Base-by-base conservation (phyloP, 2,329 filamentous ascomycete genomes). In the Akanthomyces muscarius region DNA sequence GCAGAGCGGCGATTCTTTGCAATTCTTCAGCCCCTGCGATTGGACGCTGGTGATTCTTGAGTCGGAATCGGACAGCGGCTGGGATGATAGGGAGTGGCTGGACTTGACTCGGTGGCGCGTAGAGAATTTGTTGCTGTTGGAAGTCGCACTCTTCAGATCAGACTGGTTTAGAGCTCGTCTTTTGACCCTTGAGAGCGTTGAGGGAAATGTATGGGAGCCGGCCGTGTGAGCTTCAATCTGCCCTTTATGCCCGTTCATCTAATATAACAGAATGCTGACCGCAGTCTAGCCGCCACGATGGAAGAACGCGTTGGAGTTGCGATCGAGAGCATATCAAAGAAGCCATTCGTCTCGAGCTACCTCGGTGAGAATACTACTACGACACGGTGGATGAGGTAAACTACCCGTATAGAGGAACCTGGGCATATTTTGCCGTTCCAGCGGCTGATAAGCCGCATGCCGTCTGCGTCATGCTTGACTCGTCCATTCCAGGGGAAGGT, bases 381-480 rank as follows among this genome's bases (percentile, higher is more conserved):
- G 41, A 33, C 10, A 36, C 10, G 0, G 1, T 16, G 16, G 5
- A 41, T 7, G 2, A 3, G 1, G 8, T n/a, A 14, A 3, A 36
- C 1, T 11, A 57, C 10, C 18, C 47, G 47, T 51, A 42, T 21
- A 52, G 33, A 11, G 57, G 50, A 7, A 25, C 28, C 2, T 53
- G 36, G 41, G 55, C n/a, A 4, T 57, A 57, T 10, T 48, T 57
- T 25, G 55, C 42, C 11, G 13, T 5, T n/a, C 3, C 42, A 5
- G 18, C 28, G 0, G 42, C 44, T 7, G 55, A 57, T 5, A 36
- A 48, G 18, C 55, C 55, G 2, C 55, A 57, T 38, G 28, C 42
- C 5, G 44, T 57, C 42, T 47, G 42, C 28, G 11, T n/a, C n/a
- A 48, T 57, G 42, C 42, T 57, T 28, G 55, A 57, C n/a, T 48